Percentiles rank a stretch among this genome's conserved stretches.
These are phyloP conservation scores for Panicum miliaceum DNA, from an alignment of 176 grass and related monocot species.

Conservation along the genomic window DNA sequence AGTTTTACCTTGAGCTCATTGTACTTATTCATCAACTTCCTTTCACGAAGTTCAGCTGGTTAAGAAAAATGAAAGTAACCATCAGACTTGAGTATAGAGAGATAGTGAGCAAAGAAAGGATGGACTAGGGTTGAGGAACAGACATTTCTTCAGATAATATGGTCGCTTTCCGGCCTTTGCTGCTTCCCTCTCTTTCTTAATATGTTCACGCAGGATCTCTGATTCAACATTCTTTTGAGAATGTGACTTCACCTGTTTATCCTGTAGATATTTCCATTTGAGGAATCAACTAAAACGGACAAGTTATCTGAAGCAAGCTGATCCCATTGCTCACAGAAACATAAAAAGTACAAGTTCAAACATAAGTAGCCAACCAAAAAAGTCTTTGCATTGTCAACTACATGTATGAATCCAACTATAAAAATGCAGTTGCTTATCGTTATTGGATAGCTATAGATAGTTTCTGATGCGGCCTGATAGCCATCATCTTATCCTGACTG, in stretches of 20 bases:
- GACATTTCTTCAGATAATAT: constrained; percentile 97
- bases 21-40: constrained; percentile 84
- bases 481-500: neutral
- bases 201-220: constrained; percentile 77
- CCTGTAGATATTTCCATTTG: constrained; percentile 49
- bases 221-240: constrained; percentile 66
- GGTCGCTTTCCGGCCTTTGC: constrained; percentile 73
- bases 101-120: neutral
- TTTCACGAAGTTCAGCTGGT: constrained; percentile 86
- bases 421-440: neutral
- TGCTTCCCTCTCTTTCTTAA: constrained; percentile 92
- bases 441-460: neutral
- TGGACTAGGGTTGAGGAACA: constrained; percentile 6
- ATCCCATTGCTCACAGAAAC: constrained; percentile 14
- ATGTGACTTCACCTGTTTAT: constrained; percentile 84
- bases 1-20: constrained; percentile 86
- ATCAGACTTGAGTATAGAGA: constrained; percentile 23
- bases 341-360: neutral
- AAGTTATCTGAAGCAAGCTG: neutral
- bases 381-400: neutral
- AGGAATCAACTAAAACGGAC: constrained; percentile 15
- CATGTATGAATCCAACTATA: neutral
- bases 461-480: neutral
- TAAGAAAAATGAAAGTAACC: constrained; percentile 52
- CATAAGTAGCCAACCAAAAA: neutral